Evolutionary conservation across 495 filamentous ascomycete genomes (phyloP), one percentile per base, ranked within the genome.

Genomic region (Xylaria flabelliformis): DNA sequence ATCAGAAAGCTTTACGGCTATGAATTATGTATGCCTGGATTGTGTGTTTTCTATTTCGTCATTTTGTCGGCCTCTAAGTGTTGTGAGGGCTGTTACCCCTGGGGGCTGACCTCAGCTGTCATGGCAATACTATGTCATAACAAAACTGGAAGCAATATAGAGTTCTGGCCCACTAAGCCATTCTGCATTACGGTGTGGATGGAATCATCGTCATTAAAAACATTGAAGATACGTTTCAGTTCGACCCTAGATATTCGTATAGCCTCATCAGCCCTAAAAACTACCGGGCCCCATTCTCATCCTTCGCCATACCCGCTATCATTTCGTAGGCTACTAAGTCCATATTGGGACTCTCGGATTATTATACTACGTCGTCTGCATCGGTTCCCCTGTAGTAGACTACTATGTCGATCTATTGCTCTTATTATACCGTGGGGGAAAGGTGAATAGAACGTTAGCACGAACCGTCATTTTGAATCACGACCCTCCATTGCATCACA

Each of bases 101-200:
- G 67, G 42, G 42, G 34, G 41, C 17, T 66, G 64, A 51, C 46
- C 32, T 48, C 64, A 66, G 64, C 17, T 0, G 26, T 21, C 26
- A 36, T 42, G 39, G 41, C 51, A 68, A 24, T 21, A 21, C 9
- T 7, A 68, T 19, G 65, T 9, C 21, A 69, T 69, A 41, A 69
- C 67, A 55, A 50, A 69, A 62, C 55, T 1, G 17, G 21, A 68
- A 55, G 53, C 65, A 55, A 53, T 39, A 56, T 67, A 67, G 21
- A 56, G 50, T 67, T 67, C 48, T 36, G 34, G 36, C 34, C 32
- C 65, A 56, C 64, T 26, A 19, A 32, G 46, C 29, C 48, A 36
- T 10, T 56, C 39, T 41, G 13, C 21, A 36, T 61, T 61, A 9
- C 39, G 34, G 32, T 61, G 58, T 61, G 34, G 58, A 39, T 29